Evolutionary conservation across 306 rosid genomes (phyloP), one percentile per base, ranked within the genome.

Genomic region (Cucumis melo): DNA sequence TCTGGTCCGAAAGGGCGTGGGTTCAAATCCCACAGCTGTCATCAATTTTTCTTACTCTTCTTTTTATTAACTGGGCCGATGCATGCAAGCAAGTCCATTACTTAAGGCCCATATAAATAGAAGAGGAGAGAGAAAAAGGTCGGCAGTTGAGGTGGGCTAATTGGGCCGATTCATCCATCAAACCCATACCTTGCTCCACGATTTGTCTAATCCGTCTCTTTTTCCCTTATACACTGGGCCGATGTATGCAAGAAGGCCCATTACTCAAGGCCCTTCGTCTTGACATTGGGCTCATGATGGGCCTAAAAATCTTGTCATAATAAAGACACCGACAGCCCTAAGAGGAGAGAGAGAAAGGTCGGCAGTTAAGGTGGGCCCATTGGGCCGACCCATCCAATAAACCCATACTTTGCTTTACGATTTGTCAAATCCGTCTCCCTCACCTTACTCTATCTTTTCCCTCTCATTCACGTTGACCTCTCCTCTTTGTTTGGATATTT

Each of bases 1-100:
- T 88, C 93, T 88, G 90, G 88, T 90, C 96, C 96, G 93, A 81
- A 91, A 91, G 93, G 93, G 96, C 91, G 93, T 87, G 91, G 93
- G 96, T 91, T 91, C 96, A 91, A 91, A 88, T 90, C 92, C 91
- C 92, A 90, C 92, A 90, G 92, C 92, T 83, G 91, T 87, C 91
- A 82, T 27, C 2, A 0, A 27, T 27, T 27, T n/a, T n/a, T n/a
- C n/a, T n/a, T n/a, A n/a, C n/a, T n/a, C n/a, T n/a, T n/a, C n/a
- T n/a, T n/a, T n/a, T n/a, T n/a, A n/a, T n/a, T n/a, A n/a, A n/a
- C n/a, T n/a, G n/a, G n/a, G n/a, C n/a, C n/a, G n/a, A n/a, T n/a
- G n/a, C n/a, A n/a, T n/a, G n/a, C n/a, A n/a, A n/a, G n/a, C n/a
- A n/a, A n/a, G n/a, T n/a, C n/a, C n/a, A n/a, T n/a, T n/a, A n/a